Evolutionary conservation across 106 monocot genomes (phyloP), one percentile per base, ranked within the genome.

Genomic region (Allium sativum): DNA sequence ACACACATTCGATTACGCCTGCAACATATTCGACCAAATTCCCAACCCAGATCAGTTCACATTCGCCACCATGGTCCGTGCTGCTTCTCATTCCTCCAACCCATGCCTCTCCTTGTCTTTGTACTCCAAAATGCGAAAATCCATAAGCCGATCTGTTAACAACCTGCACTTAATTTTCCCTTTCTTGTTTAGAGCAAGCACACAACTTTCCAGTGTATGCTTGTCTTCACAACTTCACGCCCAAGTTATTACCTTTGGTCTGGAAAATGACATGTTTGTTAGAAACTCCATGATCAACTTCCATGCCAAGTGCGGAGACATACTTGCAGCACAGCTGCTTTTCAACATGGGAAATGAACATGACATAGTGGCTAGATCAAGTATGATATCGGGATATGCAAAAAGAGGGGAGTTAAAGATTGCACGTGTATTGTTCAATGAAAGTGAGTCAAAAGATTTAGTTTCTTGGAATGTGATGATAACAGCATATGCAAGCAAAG

Each of bases 391-490:
- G 0, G 86, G 81, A 9, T 61, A 79, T 18, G 78, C 86, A 0
- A 73, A 55, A 59, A 53, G 82, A 40, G 79, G 86, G 10, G 40
- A 70, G 1, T 53, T 87, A 44, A 67, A 10, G 0, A 45, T 22
- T 18, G 82, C 86, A 0, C n/a, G 82, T 44, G n/a, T n/a, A 18
- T 43, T 87, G 44, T 87, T 87, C 47, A 79, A 87, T 3, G 65
- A 65, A 22, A 74, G 47, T 22, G 64, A 71, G 3, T 50, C 14
- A 17, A 80, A 66, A 77, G 87, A 87, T 50, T 59, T 87, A 65
- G 53, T 87, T 12, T 74, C 82, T 6, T 87, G 82, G 79, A 87
- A 87, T 13, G 79, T 87, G 17, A 87, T 87, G 87, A 79, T 87
- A 55, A 87, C 87, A 0, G 87, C 58, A 9, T 87, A 87, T 41